Base-by-base conservation (phyloP, 306 rosid genomes). In the Rosa lucieae region DNA sequence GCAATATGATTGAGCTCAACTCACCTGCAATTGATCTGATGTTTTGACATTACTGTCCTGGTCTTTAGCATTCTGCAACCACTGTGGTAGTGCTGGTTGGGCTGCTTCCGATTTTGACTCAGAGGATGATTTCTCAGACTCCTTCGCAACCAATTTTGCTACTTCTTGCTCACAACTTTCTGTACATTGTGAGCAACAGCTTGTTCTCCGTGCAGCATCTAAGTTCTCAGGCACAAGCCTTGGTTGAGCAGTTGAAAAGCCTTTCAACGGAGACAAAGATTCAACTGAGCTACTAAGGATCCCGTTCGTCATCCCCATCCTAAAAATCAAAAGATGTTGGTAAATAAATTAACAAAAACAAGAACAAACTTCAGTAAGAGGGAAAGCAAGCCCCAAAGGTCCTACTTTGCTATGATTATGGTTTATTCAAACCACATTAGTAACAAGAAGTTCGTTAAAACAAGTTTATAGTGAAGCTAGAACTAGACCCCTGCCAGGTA, bases 21-120 rank as follows among this genome's bases (percentile, higher is more conserved):
- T 73, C 73, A 89, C 92, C 97, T 83, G 88, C 23, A 86, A 71
- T 82, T 87, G 92, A 82, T 91, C 89, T 63, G 7, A 63, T 55
- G 70, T 78, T 84, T 81, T 85, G 43, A 82, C 82, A 88, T 78
- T 84, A 72, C 82, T 86, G 14, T 76, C 88, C 10, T 42, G 81
- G 66, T 87, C 70, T 81, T 86, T 92, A 29, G 94, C 98, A 78
- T 84, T 88, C 87, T 91, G 98, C 84, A 96, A 79, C 99, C 99
- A 96, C 71, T 77, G 98, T 7, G 99, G 99, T 52, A 96, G 91
- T 21, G 88, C 15, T 0, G 86, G 85, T 67, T 79, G 80, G 29
- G 85, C 70, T 51, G 84, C 82, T 81, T 91, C 96, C 10, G 88
- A 65, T 85, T 88, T 86, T 23, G 75, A 72, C 48, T 85, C 91